Conservation (phyloP, 352 stramenopile genomes). For the Pythium coloratum region DNA sequence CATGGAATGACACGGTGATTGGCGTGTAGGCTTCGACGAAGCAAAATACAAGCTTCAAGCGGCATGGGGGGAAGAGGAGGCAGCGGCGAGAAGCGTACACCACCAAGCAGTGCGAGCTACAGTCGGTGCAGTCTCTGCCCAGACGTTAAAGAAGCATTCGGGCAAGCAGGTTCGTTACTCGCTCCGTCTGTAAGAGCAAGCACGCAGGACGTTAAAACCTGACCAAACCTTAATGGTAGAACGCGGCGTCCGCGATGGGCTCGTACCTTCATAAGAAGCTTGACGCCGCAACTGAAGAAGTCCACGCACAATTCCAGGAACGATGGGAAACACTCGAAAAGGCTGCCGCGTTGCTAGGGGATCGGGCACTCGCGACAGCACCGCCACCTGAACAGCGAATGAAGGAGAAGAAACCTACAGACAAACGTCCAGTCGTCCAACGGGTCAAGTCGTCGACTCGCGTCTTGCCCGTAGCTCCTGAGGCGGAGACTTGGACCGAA, state of each 20-base stretch:
- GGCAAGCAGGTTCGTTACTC: conserved; percentile 34
- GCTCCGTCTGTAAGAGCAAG: background rate
- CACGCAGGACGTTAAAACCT: background rate
- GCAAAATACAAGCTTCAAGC: conserved; percentile 30
- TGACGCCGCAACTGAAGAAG: conserved; percentile 32
- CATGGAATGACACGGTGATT: background rate
- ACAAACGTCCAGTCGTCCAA: conserved; percentile 3
- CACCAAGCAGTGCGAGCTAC: conserved; percentile 35
- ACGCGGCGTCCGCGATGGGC: conserved; percentile 9
- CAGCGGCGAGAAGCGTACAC: conserved; percentile 22
- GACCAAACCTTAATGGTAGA: background rate
- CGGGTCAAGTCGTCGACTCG: conserved; percentile 1
- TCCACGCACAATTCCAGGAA: conserved; percentile 35
- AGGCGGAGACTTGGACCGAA: conserved; percentile 31
- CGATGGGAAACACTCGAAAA: conserved; percentile 38
- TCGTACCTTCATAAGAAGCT: conserved; percentile 53
- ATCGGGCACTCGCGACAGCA: conserved; percentile 5
- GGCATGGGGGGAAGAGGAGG: conserved; percentile 40
- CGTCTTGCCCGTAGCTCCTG: conserved; percentile 10
- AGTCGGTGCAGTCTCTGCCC: conserved; percentile 37
- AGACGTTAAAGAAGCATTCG: conserved; percentile 39
- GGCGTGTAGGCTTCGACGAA: conserved; percentile 33
- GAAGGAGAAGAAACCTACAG: conserved; percentile 2
- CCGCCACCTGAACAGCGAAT: background rate
- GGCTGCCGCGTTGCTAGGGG: conserved; percentile 19